Evolutionary conservation across 345 rosid genomes (phyloP).

Genomic region (Boechera retrofracta): DNA sequence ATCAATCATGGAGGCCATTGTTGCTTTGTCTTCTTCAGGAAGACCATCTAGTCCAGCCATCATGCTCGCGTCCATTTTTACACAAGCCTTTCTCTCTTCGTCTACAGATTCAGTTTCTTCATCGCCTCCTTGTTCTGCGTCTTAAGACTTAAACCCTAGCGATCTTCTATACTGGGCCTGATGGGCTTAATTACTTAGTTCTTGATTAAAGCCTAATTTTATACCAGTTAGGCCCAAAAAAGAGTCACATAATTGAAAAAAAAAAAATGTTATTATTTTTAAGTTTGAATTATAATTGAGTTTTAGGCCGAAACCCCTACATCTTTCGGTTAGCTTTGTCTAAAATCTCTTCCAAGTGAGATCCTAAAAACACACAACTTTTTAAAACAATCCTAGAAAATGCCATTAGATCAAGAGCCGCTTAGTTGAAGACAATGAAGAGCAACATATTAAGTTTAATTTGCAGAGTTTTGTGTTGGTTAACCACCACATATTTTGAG

Average conservation of each 20-base stretch:
- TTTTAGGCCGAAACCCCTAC: too few species aligned
- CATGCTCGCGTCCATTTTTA: conserved; percentile 78
- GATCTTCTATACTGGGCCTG: conserved; percentile 23
- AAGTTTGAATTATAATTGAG: too few species aligned
- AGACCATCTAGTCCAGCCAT: conserved; percentile 81
- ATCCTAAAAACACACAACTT: too few species aligned
- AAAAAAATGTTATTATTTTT: too few species aligned
- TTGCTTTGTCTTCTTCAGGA: conserved; percentile 72
- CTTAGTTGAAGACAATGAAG: too few species aligned
- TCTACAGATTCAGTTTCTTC: conserved; percentile 18
- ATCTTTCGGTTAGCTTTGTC: too few species aligned
- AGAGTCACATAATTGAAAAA: too few species aligned
- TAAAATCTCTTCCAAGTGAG: too few species aligned
- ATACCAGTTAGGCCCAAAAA: background rate
- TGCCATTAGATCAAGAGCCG: too few species aligned
- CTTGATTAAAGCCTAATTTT: background rate
- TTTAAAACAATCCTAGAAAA: too few species aligned
- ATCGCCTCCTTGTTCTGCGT: conserved; percentile 29
- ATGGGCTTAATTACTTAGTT: background rate
- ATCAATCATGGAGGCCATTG: conserved; percentile 85
- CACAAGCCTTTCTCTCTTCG: background rate
- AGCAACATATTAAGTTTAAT: too few species aligned
- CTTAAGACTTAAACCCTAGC: conserved; percentile 39
- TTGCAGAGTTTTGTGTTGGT: too few species aligned
- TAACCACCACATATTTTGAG: background rate